Evolutionary conservation across 2,329 filamentous ascomycete species (phyloP), one percentile per base, ranked within the genome.

Genomic region (Blastomyces silverae): DNA sequence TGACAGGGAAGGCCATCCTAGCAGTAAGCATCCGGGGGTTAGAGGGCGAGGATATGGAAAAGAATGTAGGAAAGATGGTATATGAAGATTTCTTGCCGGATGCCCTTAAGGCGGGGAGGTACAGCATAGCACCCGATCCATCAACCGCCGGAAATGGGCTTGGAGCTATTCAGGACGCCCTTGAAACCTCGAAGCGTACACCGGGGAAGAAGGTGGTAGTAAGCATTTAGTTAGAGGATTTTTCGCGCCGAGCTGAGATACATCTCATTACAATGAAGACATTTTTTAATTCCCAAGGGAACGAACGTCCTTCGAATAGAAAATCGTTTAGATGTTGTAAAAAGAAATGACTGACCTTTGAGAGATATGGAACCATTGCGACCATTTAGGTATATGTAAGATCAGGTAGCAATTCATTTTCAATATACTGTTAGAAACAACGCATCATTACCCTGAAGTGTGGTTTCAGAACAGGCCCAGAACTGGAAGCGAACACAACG

Each of bases 201-300:
- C 79, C 77, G 8, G 79, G 75, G 1, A 74, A 74, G 68, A 82
- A 81, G 68, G 34, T 80, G 31, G 78, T 81, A 20, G 74, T 79
- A 20, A 64, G 48, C 13, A 63, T 69, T 34, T 64, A 58, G 46
- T 34, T 64, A 58, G 46, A 46, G 28, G 65, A 31, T 11, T 63
- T n/a, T 22, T 31, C 25, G 20, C 42, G 44, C 10, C 7, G 37
- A 42, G 34, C 56, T 42, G 34, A 22, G 8, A 58, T 34, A 58
- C 20, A 25, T 25, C 34, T 3, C 55, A 37, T 58, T 42, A 0
- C 2, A 58, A n/a, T 58, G 55, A 58, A 22, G 11, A 8, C 2
- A 34, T 4, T 22, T 37, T 22, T 3, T 37, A 58, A 25, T 58
- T 22, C 8, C 20, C 56, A 7, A n/a, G 20, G 22, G n/a, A 13